These are phyloP conservation scores for Gastrolobium villosum DNA, from an alignment of 306 rosid species.

Conservation along the genomic window DNA sequence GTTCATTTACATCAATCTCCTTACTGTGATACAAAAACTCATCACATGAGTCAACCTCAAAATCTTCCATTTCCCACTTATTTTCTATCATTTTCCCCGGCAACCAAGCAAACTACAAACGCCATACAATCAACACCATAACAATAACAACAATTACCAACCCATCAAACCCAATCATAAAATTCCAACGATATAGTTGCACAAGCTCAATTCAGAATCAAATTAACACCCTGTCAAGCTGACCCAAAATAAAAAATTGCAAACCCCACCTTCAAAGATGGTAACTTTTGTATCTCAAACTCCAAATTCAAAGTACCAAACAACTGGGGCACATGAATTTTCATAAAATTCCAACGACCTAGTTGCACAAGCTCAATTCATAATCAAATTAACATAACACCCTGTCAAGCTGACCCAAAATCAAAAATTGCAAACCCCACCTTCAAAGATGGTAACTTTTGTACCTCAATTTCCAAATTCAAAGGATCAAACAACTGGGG, in stretches of 20 bases:
- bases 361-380: constrained; percentile 18
- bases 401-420: constrained; percentile 31
- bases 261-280: constrained; percentile 45
- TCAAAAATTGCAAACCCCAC: constrained; percentile 41
- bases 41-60: constrained; percentile 12
- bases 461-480: constrained; percentile 41
- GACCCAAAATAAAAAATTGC: constrained; percentile 40
- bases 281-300: constrained; percentile 47
- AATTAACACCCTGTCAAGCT: constrained; percentile 16
- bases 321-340: constrained; percentile 44
- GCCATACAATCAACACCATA: constrained; percentile 17
- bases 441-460: constrained; percentile 47
- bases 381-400: constrained; percentile 29
- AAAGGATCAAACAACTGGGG: constrained; percentile 45
- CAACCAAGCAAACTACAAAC: constrained; percentile 41
- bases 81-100: constrained; percentile 39
- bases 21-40: constrained; percentile 14
- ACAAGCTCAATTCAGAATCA: constrained; percentile 33
- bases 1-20: constrained; percentile 29
- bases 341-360: constrained; percentile 45
- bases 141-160: background rate
- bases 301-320: constrained; percentile 43
- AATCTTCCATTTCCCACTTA: constrained; percentile 27
- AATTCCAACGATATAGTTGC: constrained; percentile 34
- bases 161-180: constrained; percentile 44